Evolutionary conservation across 2,329 filamentous ascomycete genomes (phyloP).

Genomic region (Corniculantispora saksenae): DNA sequence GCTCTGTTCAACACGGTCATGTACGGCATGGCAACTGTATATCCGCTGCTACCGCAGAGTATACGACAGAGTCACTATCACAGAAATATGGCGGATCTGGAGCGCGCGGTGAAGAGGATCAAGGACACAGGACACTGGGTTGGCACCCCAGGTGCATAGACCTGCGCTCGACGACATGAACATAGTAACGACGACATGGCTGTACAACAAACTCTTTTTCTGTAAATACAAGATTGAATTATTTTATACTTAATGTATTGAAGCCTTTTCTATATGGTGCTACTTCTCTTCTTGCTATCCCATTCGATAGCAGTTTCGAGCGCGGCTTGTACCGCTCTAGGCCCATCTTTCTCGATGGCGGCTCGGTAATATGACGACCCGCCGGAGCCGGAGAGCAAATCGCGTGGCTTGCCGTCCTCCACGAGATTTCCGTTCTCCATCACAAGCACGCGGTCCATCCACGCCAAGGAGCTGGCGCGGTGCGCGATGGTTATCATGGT

Average conservation of each 20-base stretch:
- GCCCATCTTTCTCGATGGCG: not conserved
- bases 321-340: not conserved
- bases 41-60: constrained; percentile 21
- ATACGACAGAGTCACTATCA: constrained; percentile 27
- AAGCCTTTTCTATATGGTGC: not conserved
- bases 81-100: constrained; percentile 29
- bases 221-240: not conserved
- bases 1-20: constrained; percentile 23
- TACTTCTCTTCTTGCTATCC: not conserved
- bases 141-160: not conserved
- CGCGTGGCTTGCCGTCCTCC: constrained; percentile 12
- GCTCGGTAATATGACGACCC: constrained; percentile 1
- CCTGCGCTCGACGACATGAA: not conserved
- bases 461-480: constrained; percentile 14
- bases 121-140: constrained; percentile 24
- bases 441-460: constrained; percentile 18
- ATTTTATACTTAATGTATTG: not conserved
- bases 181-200: not conserved
- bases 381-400: not conserved
- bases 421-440: constrained; percentile 11
- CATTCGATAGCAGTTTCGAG: not conserved
- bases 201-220: not conserved
- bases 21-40: constrained; percentile 32
- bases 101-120: constrained; percentile 24
- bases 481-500: constrained; percentile 15